Evolutionary conservation across 495 filamentous ascomycete species (phyloP).

Genomic region (Aspergillus saccharolyticus): DNA sequence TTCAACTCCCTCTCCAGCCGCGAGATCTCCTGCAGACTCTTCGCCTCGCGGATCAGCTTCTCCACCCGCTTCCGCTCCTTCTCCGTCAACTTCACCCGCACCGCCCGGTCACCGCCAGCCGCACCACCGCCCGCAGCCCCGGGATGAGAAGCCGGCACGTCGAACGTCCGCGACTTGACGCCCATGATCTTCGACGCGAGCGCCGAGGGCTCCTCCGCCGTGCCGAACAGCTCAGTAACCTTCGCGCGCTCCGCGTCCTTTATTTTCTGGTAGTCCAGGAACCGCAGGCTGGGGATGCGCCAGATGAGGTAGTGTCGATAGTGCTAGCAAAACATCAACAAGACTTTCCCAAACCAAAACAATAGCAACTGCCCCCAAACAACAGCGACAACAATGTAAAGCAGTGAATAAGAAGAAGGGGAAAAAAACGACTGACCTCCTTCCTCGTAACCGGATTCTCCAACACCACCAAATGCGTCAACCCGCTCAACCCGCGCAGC

Average conservation of each 20-base stretch:
- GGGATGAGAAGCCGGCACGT: constrained; percentile 43
- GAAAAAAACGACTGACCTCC: constrained; percentile 58
- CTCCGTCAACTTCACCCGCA: constrained; percentile 63
- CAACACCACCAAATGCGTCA: constrained; percentile 76
- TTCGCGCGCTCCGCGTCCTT: constrained; percentile 74
- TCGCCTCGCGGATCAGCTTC: constrained; percentile 75
- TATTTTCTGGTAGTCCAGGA: constrained; percentile 90
- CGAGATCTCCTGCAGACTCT: constrained; percentile 79
- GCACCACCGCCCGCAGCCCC: constrained; percentile 33
- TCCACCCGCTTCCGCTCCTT: constrained; percentile 65
- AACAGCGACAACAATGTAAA: no score
- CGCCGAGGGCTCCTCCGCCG: constrained; percentile 64
- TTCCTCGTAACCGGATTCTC: constrained; percentile 89
- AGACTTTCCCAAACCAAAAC: no score
- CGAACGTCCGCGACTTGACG: constrained; percentile 78
- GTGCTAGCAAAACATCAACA: constrained; percentile 48
- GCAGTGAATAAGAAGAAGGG: neutral
- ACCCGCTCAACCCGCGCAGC: constrained; percentile 57
- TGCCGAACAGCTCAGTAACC: constrained; percentile 80
- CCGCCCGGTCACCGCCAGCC: constrained; percentile 54
- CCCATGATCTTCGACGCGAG: constrained; percentile 87
- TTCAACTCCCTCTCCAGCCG: constrained; percentile 77
- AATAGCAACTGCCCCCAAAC: no score
- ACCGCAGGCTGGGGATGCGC: constrained; percentile 76
- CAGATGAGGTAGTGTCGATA: constrained; percentile 92